Percentiles rank a stretch among this genome's conserved stretches.
Conservation (phyloP, 139 green algal genomes). For the Closterium sp. region DNA sequence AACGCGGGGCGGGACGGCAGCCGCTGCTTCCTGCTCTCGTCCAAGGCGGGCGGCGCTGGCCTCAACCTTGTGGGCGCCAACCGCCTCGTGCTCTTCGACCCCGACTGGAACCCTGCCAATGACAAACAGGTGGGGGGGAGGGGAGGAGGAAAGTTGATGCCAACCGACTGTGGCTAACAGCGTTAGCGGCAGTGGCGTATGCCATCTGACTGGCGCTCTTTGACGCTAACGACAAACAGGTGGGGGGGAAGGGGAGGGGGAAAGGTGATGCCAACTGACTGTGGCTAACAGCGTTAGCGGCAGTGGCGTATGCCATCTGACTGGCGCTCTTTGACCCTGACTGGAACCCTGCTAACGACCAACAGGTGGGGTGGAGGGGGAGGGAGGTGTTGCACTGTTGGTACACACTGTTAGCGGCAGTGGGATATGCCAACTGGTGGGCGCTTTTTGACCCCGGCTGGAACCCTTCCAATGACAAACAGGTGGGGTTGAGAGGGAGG, state of each 20-base stretch:
- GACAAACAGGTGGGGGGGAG: conserved; percentile 61
- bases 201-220: not conserved
- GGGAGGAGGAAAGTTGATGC: not conserved
- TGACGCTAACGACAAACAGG: not conserved
- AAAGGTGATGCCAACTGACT: not conserved
- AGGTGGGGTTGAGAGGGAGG: not conserved
- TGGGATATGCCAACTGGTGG: not conserved
- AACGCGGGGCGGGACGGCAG: conserved; percentile 53
- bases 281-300: too few species aligned
- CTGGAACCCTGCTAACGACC: conserved; percentile 91
- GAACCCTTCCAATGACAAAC: not conserved
- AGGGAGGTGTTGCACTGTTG: not conserved
- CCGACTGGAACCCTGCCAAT: conserved; percentile 90
- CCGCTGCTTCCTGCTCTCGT: conserved; percentile 82
- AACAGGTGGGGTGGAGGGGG: conserved; percentile 37
- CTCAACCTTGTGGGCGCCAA: conserved; percentile 98
- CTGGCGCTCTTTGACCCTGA: conserved; percentile 91
- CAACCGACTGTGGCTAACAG: too few species aligned
- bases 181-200: not conserved
- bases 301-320: too few species aligned
- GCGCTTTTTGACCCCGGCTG: too few species aligned
- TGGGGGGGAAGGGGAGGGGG: not conserved
- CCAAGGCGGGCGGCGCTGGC: conserved; percentile 91
- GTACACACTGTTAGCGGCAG: not conserved
- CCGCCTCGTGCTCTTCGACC: conserved; percentile 85